Evolutionary conservation across 306 rosid genomes (phyloP), one percentile per base, ranked within the genome.

Genomic region (Cucumis sativus): DNA sequence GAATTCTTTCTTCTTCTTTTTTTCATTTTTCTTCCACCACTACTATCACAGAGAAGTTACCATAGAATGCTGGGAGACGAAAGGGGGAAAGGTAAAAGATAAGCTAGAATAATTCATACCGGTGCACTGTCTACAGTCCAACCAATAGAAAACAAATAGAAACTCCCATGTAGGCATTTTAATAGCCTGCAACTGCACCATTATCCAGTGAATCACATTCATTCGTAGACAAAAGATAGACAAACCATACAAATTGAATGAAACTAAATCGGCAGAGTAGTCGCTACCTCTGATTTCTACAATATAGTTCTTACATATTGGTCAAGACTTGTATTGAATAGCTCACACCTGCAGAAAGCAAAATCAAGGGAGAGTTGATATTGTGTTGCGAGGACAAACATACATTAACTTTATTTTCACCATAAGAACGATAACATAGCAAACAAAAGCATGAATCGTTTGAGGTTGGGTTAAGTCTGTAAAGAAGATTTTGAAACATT

Each of bases 281-380:
- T 71, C 40, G 15, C 60, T 71, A 69, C 57, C 75, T 74, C 35
- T 20, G 54, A 55, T 88, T 74, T 80, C 86, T 89, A 94, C 2
- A 89, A 90, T 76, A 94, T 90, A 86, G 91, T 92, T 83, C 96
- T 90, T 43, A 88, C 91, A 86, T 94, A 90, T 77, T 94, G 97
- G 87, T 91, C 96, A 78, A 94, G 91, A 16, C 89, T 82, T 68
- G 98, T 94, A 85, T 89, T 88, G 90, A 94, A 94, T 68, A 91
- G 89, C 85, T 91, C 94, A 74, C 85, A 88, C 89, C 98, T 94
- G 80, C 65, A 79, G 28, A 69, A 67, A 86, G 81, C 47, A 13
- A 43, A 74, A 54, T 20, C 30, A 74, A 56, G 39, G 35, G 40
- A 71, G 25, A 69, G 37, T 5, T 11, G 2, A n/a, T 12, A 43